Evolutionary conservation across 139 green algal genomes (phyloP), one percentile per base, ranked within the genome.

Genomic region (Tetraselmis chui): DNA sequence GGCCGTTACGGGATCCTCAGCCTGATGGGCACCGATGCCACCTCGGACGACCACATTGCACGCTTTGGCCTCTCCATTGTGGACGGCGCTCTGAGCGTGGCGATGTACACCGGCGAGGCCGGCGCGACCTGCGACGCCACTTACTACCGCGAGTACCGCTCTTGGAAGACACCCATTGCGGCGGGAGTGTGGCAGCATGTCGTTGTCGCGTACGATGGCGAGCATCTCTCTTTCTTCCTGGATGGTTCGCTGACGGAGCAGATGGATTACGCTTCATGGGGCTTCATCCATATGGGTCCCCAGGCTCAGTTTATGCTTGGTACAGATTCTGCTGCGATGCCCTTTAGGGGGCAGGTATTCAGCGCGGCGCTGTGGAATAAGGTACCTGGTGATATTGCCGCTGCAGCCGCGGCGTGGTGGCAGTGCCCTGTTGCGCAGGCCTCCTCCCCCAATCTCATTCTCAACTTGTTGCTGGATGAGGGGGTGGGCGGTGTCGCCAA

Each of bases 171-270:
- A n/a, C 2, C 28, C 29, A 32, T 86, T 23, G 58, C 32, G 28
- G 32, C 59, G 75, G 77, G 30, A 32, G 26, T 75, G 79, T 86
- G 78, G 77, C 79, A 84, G 2, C 77, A 86, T 78, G 76, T 86
- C 22, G 58, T 59, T 24, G 79, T 79, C 11, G 78, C 59, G 25
- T 86, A 86, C 78, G 59, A 79, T 18, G 83, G 83, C 28, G 31
- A 29, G 24, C 28, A 5, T 23, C 58, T 80, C 22, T 29, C 5
- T n/a, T 30, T 86, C 83, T 86, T 80, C 32, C 32, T 86, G 11
- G 59, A 86, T 59, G 83, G 83, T 59, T 29, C 83, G 30, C 45
- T 83, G 59, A 83, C 59, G 31, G 82, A 85, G 29, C n/a, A 78
- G 5, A 31, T 75, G 25, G 76, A 67, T 11, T 85, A 79, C 77